phyloP scores from a whole-genome alignment of 306 rosid genomes.

The Begonia masoniana region DNA sequence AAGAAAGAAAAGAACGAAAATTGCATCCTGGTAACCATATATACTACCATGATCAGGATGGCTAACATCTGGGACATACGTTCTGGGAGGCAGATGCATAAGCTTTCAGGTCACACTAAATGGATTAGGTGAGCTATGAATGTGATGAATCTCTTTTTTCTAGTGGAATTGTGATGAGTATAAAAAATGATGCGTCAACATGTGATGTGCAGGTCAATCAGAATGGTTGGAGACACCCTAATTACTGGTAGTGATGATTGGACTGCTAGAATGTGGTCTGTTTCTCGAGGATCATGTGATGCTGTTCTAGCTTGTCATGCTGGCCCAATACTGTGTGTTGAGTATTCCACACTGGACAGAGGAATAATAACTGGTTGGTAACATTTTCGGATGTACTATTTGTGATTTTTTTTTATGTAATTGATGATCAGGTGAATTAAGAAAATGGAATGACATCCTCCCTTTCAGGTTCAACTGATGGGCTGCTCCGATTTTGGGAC shows the following conservation, averaged over 20 bases:
- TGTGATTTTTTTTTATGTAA: no score
- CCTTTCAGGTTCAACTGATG: constrained; percentile 84
- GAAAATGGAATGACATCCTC: constrained; percentile 15
- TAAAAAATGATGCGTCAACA: background rate
- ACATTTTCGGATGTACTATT: no score
- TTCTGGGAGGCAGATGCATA: constrained; percentile 87
- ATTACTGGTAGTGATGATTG: constrained; percentile 98
- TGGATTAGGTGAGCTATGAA: constrained; percentile 67
- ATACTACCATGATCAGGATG: constrained; percentile 37
- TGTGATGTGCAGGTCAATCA: constrained; percentile 61
- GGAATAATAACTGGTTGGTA: constrained; percentile 75
- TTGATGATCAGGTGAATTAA: background rate
- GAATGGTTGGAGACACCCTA: constrained; percentile 93
- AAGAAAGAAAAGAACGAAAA: no score
- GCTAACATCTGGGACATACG: constrained; percentile 96
- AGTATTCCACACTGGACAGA: constrained; percentile 78
- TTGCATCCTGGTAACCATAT: constrained; percentile 11
- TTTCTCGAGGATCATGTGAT: constrained; percentile 91
- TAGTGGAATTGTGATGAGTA: constrained; percentile 8
- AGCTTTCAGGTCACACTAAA: constrained; percentile 84
- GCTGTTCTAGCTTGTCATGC: constrained; percentile 99
- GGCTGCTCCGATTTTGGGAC: constrained; percentile 94
- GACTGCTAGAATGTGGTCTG: constrained; percentile 96
- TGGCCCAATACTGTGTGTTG: constrained; percentile 83
- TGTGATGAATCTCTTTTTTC: constrained; percentile 5